Evolutionary conservation across 257 asterid genomes (phyloP).

Genomic region (Hygrophila difformis): DNA sequence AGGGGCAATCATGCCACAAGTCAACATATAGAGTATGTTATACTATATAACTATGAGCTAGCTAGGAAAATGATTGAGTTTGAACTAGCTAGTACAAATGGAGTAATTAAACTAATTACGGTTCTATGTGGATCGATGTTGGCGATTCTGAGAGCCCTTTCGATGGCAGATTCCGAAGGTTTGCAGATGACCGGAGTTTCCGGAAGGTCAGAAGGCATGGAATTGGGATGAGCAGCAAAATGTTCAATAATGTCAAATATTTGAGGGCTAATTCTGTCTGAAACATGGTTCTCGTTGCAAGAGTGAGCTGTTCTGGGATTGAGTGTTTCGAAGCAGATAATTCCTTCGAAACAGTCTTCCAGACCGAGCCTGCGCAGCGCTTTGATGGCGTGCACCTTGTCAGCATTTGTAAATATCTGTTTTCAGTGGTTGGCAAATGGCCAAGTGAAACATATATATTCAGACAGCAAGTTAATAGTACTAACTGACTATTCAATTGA

Average conservation of each 20-base stretch:
- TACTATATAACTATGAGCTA: too few relatives aligned
- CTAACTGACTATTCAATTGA: too few relatives aligned
- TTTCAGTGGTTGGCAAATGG: background rate
- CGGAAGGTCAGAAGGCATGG: constrained; percentile 39
- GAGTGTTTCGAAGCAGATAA: constrained; percentile 87
- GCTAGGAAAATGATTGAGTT: constrained; percentile 10
- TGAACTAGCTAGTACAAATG: background rate
- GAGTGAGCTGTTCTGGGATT: constrained; percentile 68
- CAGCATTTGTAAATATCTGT: constrained; percentile 96
- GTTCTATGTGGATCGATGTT: constrained; percentile 76
- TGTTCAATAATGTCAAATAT: constrained; percentile 76
- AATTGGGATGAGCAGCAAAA: constrained; percentile 51
- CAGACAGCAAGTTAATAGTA: too few relatives aligned
- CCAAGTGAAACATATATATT: too few relatives aligned
- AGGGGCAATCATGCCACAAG: too few relatives aligned
- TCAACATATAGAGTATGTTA: too few relatives aligned
- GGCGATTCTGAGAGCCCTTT: constrained; percentile 63
- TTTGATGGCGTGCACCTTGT: constrained; percentile 65
- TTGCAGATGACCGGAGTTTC: constrained; percentile 84
- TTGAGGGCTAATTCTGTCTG: constrained; percentile 18
- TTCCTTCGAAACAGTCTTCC: constrained; percentile 91
- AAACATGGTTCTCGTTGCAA: constrained; percentile 66
- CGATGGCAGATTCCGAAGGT: constrained; percentile 79
- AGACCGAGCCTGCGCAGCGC: constrained; percentile 62
- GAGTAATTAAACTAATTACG: constrained; percentile 22